A percentile compares a stretch with the other conserved stretches of the same genome.
Conservation (phyloP, 2,329 filamentous ascomycete genomes). For the Aspergillus phoenicis region DNA sequence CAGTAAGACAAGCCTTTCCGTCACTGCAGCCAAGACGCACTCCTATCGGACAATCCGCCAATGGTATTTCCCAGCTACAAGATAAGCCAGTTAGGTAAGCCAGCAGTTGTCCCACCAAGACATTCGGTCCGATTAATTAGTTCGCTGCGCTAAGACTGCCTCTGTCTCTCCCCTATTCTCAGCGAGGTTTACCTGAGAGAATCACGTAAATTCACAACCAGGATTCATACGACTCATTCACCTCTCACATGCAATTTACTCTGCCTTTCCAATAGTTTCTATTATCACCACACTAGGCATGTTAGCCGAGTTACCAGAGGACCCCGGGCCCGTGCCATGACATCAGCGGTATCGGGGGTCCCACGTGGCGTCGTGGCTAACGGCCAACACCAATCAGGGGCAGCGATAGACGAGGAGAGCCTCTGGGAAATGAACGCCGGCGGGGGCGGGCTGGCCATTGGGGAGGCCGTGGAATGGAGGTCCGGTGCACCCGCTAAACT, state of each 20-base stretch:
- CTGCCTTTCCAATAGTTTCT: neutral
- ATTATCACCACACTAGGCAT: neutral
- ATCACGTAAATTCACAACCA: neutral
- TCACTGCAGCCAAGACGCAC: neutral
- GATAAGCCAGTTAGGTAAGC: neutral
- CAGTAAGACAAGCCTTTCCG: conserved; percentile 1
- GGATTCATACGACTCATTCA: too few relatives aligned
- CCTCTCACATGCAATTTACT: neutral
- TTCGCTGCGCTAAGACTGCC: neutral
- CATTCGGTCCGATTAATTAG: neutral
- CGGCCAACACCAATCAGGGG: neutral
- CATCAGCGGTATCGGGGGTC: neutral
- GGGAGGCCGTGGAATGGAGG: neutral
- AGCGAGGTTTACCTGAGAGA: neutral
- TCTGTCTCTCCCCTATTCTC: neutral
- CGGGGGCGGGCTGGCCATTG: neutral
- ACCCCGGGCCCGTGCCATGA: neutral
- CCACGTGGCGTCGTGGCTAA: conserved; percentile 7
- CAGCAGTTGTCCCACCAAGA: neutral
- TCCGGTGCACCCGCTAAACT: neutral
- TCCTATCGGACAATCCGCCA: neutral
- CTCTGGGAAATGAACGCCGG: neutral
- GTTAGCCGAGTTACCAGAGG: neutral
- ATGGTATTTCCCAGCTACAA: neutral
- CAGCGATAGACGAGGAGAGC: neutral